A percentile compares a stretch with the other conserved stretches of the same genome.
Conservation (phyloP, 2,329 filamentous ascomycete species). For the Pleurostoma richardsiae region DNA sequence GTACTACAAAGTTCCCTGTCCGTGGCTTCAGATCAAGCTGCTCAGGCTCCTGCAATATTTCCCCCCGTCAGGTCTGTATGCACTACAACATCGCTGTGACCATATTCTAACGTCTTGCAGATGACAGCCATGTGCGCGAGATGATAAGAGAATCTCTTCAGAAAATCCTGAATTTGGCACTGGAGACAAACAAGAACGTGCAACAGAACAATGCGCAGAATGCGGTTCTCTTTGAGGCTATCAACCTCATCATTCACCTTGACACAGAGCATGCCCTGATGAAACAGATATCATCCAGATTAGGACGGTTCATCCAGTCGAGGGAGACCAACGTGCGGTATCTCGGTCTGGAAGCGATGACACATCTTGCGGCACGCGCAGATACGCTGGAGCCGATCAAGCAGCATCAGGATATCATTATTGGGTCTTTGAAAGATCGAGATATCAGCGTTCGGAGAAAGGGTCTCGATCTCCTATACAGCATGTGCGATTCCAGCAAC, state of each 20-base stretch:
- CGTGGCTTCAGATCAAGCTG: slow-evolving; percentile 96
- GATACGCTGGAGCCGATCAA: slow-evolving; percentile 97
- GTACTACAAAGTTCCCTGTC: slow-evolving; percentile 99
- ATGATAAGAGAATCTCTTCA: slow-evolving; percentile 90
- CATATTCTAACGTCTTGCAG: slow-evolving; percentile 37
- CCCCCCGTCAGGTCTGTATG: slow-evolving; percentile 70
- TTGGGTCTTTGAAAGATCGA: slow-evolving; percentile 87
- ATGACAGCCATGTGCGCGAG: slow-evolving; percentile 86
- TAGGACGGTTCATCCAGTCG: slow-evolving; percentile 95
- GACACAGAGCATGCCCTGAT: slow-evolving; percentile 93
- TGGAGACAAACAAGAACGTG: slow-evolving; percentile 95
- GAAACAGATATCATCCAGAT: slow-evolving; percentile 86
- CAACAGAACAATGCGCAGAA: slow-evolving; percentile 99
- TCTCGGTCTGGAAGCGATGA: slow-evolving; percentile 94
- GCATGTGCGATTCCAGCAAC: slow-evolving; percentile 98
- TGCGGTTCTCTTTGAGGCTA: slow-evolving; percentile 94
- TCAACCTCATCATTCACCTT: slow-evolving; percentile 95
- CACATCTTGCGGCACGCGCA: slow-evolving; percentile 86
- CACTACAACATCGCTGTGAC: background rate
- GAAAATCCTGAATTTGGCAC: slow-evolving; percentile 83
- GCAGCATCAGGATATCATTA: slow-evolving; percentile 93
- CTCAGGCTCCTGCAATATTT: slow-evolving; percentile 92
- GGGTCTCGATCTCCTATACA: slow-evolving; percentile 92
- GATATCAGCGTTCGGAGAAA: slow-evolving; percentile 97
- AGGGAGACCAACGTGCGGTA: slow-evolving; percentile 97